Percentiles rank a stretch among this genome's conserved stretches.
Conservation (phyloP, 1,284 basidiomycete genomes). For the Macrocybe sp. region DNA sequence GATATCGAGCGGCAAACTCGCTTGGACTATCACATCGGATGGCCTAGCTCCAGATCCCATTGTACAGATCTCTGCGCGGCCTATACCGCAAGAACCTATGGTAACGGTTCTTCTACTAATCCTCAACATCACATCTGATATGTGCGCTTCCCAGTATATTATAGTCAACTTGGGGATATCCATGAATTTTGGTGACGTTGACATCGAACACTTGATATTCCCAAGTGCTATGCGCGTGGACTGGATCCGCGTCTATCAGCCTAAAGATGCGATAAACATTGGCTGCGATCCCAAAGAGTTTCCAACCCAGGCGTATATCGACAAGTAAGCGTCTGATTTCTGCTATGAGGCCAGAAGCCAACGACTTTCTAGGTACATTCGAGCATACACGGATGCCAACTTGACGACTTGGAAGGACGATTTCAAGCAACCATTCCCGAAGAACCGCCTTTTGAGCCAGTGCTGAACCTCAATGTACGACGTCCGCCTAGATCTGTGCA, state of each 20-base stretch:
- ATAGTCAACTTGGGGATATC: slow-evolving; percentile 83
- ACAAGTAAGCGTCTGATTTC: slow-evolving; percentile 40
- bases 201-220: slow-evolving; percentile 63
- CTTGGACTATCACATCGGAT: slow-evolving; percentile 74
- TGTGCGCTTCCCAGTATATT: slow-evolving; percentile 48
- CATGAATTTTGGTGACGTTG: slow-evolving; percentile 66
- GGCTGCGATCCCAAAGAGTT: slow-evolving; percentile 80
- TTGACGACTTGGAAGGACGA: slow-evolving; percentile 56
- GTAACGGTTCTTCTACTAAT: slow-evolving; percentile 27
- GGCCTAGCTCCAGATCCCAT: slow-evolving; percentile 66
- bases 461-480: slow-evolving; percentile 26
- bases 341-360: background rate
- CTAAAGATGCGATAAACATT: slow-evolving; percentile 59
- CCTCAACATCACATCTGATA: background rate
- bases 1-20: slow-evolving; percentile 58
- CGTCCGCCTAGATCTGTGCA: background rate
- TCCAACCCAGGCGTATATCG: slow-evolving; percentile 76
- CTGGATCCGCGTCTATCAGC: slow-evolving; percentile 82
- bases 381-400: slow-evolving; percentile 52
- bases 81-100: slow-evolving; percentile 84
- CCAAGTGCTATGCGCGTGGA: slow-evolving; percentile 74
- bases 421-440: slow-evolving; percentile 57
- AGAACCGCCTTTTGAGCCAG: slow-evolving; percentile 46
- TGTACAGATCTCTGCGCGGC: slow-evolving; percentile 68
- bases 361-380: slow-evolving; percentile 34